Base-by-base conservation (phyloP, 2,329 filamentous ascomycete species). In the Zasmidium citrigriseum region DNA sequence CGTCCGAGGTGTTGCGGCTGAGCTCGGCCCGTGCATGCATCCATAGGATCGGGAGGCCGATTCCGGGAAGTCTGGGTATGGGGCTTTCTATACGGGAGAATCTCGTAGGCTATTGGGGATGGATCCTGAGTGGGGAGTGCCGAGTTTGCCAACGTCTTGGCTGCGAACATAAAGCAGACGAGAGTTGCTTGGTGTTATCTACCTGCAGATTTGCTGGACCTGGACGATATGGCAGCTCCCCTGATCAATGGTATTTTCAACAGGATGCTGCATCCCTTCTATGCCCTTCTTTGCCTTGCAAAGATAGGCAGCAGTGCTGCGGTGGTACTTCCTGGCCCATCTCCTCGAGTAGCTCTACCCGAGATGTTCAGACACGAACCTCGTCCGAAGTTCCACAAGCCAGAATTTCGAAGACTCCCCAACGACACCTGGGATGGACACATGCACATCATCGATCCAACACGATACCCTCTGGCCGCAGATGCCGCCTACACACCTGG, bases 401-500 rank as follows among this genome's bases (percentile, higher is more conserved):
- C 34, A 16, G 34, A 41, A 4, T 41, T 4, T 16, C 34, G 34
- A 4, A 9, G 34, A 41, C 34, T 41, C 16, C 34, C 34, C 34
- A 41, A 41, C 18, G 34, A 41, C 16, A 41, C 34, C 34, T 41
- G 34, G 34, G 34, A 41, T 41, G 34, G 34, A 4, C 34, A 41
- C 18, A 41, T 41, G 34, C 34, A 41, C 16, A 41, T 41, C 5
- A 41, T 41, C 34, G 34, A 41, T 41, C 34, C 34, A n/a, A 41
- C 5, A 7, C 7, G 34, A 41, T 41, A 41, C 18, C 34, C 34
- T 4, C 18, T 41, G 34, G 34, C 34, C 34, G 34, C 18, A 46
- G 46, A 51, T 10, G 56, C 56, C n/a, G 29, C 34, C 7, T 58
- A 58, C 23, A 47, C 27, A 2, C 56, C 56, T n/a, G 46, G 44